Evolutionary conservation across 1,139 yeast genomes (phyloP).

Genomic region (Saccharomyces hybrid): DNA sequence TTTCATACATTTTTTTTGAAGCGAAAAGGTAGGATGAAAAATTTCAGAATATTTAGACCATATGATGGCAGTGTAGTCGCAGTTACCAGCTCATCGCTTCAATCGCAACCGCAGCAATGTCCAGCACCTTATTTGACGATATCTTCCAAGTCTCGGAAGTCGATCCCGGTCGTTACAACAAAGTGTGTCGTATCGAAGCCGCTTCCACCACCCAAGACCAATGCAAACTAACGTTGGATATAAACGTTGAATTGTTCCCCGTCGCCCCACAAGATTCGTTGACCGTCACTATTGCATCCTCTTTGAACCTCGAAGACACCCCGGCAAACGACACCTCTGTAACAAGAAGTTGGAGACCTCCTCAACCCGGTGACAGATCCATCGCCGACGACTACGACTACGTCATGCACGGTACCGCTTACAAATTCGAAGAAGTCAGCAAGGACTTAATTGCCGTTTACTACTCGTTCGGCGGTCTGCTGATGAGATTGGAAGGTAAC

Average conservation of each 20-base stretch:
- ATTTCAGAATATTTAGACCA: background rate
- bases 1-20: background rate
- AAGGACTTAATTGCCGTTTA: slow-evolving; percentile 71
- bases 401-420: slow-evolving; percentile 97
- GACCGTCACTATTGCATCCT: slow-evolving; percentile 81
- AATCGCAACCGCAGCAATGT: slow-evolving; percentile 39
- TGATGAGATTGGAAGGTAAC: slow-evolving; percentile 91
- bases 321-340: slow-evolving; percentile 48
- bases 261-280: slow-evolving; percentile 69
- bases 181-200: slow-evolving; percentile 84
- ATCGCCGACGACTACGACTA: slow-evolving; percentile 96
- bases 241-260: slow-evolving; percentile 89
- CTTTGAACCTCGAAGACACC: slow-evolving; percentile 54
- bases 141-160: slow-evolving; percentile 79
- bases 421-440: slow-evolving; percentile 82
- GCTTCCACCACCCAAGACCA: slow-evolving; percentile 78
- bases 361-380: slow-evolving; percentile 72
- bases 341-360: slow-evolving; percentile 74
- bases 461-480: slow-evolving; percentile 90
- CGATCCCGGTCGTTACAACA: slow-evolving; percentile 86
- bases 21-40: background rate
- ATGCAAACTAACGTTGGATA: slow-evolving; percentile 78
- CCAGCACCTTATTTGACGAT: slow-evolving; percentile 86
- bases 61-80: background rate
- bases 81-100: background rate